These are phyloP conservation scores for Coccomyxa subellipsoidea DNA, from an alignment of 163 green algal genomes.

Conservation along the genomic window DNA sequence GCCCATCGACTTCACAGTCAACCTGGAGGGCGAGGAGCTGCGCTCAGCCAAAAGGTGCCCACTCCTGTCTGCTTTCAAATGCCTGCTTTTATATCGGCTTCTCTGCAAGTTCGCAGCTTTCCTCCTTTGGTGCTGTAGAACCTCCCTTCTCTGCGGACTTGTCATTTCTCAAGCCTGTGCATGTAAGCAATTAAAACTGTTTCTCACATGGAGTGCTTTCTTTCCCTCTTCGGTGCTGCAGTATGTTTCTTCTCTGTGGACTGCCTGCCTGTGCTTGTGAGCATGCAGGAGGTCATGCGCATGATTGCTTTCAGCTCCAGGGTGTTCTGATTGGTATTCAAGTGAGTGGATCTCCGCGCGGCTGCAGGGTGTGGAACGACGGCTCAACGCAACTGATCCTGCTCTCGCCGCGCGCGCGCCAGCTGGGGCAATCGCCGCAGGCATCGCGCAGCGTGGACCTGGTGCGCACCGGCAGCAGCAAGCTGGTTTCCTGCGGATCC, in stretches of 20 bases:
- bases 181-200: no score
- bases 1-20: conserved; percentile 51
- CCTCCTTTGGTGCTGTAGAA: no score
- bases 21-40: conserved; percentile 40
- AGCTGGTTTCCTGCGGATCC: background rate
- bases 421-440: background rate
- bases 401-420: background rate
- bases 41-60: conserved; percentile 21
- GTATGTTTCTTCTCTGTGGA: no score
- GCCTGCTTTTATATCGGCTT: background rate
- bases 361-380: conserved; percentile 33
- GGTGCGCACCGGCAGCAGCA: background rate
- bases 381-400: conserved; percentile 11
- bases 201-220: no score
- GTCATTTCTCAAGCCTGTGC: no score
- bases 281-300: no score
- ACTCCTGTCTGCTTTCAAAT: background rate
- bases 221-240: no score
- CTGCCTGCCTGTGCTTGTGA: background rate
- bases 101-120: background rate
- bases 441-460: background rate
- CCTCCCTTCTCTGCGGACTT: no score
- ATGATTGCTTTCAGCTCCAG: no score
- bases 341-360: no score
- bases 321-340: no score